Evolutionary conservation across 169 alveolate species (phyloP).

Genomic region (Eimeria maxima): DNA sequence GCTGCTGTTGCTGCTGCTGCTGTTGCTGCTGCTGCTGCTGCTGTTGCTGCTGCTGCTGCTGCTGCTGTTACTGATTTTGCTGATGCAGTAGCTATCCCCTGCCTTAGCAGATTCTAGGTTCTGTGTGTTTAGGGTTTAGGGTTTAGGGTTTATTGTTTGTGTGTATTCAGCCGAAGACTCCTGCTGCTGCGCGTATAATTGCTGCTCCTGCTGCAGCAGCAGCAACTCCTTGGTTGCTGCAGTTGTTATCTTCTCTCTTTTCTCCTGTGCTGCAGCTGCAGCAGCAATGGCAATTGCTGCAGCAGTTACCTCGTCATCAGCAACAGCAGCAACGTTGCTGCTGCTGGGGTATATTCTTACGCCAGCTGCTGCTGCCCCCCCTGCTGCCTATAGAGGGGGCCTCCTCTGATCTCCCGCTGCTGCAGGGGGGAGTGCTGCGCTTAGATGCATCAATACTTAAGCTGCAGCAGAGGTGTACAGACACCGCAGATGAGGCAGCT

Average conservation of each 20-base stretch:
- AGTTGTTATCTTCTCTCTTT: background rate
- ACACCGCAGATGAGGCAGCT: background rate
- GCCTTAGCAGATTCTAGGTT: background rate
- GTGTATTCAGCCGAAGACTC: background rate
- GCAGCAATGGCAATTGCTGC: background rate
- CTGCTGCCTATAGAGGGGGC: slow-evolving; percentile 37
- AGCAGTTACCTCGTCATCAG: background rate
- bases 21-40: background rate
- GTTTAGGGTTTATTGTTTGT: slow-evolving; percentile 37
- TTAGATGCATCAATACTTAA: slow-evolving; percentile 3
- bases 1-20: background rate
- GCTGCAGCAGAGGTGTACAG: slow-evolving; percentile 21
- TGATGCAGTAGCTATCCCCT: background rate
- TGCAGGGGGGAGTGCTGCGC: background rate
- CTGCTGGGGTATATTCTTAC: background rate
- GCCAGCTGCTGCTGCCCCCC: slow-evolving; percentile 51
- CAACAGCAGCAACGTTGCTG: background rate
- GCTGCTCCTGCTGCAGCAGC: background rate
- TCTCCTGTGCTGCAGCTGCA: slow-evolving; percentile 40
- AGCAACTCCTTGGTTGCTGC: background rate
- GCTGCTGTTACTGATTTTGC: background rate
- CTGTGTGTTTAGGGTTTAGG: background rate
- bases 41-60: background rate
- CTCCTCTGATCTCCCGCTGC: slow-evolving; percentile 29
- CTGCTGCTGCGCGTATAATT: background rate